Evolutionary conservation across 2,329 filamentous ascomycete species (phyloP).

Genomic region (Exophiala phaeomuriformis): DNA sequence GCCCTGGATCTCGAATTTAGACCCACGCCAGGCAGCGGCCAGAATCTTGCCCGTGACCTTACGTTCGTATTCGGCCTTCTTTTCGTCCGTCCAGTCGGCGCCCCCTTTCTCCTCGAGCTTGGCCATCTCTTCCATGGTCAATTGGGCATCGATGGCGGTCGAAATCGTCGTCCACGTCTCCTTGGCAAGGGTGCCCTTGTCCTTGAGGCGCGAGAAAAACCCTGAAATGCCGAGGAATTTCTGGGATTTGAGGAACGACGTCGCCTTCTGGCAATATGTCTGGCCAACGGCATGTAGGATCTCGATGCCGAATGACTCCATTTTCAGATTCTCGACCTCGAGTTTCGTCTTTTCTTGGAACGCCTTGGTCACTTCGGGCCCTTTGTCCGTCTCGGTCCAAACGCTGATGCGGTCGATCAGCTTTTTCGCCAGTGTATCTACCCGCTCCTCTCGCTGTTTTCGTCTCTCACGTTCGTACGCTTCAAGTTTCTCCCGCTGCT

Average conservation of each 20-base stretch:
- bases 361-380: slow-evolving; percentile 70
- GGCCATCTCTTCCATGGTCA: slow-evolving; percentile 99
- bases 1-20: slow-evolving; percentile 96
- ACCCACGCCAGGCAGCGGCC: slow-evolving; percentile 90
- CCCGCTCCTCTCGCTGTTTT: slow-evolving; percentile 77
- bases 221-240: slow-evolving; percentile 95
- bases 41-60: slow-evolving; percentile 96
- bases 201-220: slow-evolving; percentile 88
- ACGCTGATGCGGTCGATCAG: slow-evolving; percentile 82
- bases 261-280: slow-evolving; percentile 83
- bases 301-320: slow-evolving; percentile 96
- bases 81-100: slow-evolving; percentile 97
- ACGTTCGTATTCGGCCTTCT: slow-evolving; percentile 89
- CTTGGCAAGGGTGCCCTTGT: slow-evolving; percentile 94
- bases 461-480: slow-evolving; percentile 83
- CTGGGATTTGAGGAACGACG: slow-evolving; percentile 82
- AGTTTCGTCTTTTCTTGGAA: slow-evolving; percentile 92
- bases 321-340: slow-evolving; percentile 96
- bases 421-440: slow-evolving; percentile 75
- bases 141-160: slow-evolving; percentile 91
- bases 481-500: slow-evolving; percentile 84
- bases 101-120: slow-evolving; percentile 89
- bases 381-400: slow-evolving; percentile 96
- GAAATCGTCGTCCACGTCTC: slow-evolving; percentile 98
- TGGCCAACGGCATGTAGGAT: slow-evolving; percentile 91